Evolutionary conservation across 305 asterid genomes (phyloP).

Genomic region (Fraxinus latifolia): DNA sequence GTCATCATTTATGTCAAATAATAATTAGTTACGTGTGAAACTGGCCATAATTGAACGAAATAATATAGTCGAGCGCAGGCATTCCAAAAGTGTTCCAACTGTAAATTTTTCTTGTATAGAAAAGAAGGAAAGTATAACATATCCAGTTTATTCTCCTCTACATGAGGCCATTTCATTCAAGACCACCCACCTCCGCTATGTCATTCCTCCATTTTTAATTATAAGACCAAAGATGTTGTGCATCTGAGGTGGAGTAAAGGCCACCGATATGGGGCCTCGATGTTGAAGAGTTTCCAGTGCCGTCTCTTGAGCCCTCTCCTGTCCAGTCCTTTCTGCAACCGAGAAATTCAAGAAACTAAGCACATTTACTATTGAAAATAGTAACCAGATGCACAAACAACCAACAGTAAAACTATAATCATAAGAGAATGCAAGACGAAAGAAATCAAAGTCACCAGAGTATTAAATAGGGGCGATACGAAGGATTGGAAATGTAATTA

Average conservation of each 20-base stretch:
- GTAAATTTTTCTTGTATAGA: constrained; percentile 61
- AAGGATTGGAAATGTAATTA: not conserved
- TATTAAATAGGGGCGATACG: not conserved
- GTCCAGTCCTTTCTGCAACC: constrained; percentile 67
- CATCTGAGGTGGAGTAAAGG: constrained; percentile 70
- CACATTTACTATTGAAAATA: not conserved
- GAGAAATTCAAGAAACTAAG: constrained; percentile 1
- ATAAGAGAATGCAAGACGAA: not conserved
- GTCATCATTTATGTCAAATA: not conserved
- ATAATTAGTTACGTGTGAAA: constrained; percentile 1
- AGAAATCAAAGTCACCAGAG: not conserved
- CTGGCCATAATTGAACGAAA: constrained; percentile 24
- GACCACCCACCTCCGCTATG: constrained; percentile 29
- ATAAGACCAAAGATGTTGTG: constrained; percentile 84
- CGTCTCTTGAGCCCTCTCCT: constrained; percentile 50
- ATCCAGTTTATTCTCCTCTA: constrained; percentile 43
- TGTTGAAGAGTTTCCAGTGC: constrained; percentile 54
- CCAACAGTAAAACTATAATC: not conserved
- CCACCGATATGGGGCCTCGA: constrained; percentile 72
- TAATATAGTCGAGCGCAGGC: constrained; percentile 31
- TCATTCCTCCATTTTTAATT: constrained; percentile 33
- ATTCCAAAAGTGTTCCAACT: constrained; percentile 16
- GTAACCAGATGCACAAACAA: not conserved
- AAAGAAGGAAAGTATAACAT: constrained; percentile 61
- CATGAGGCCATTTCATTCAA: constrained; percentile 39